phyloP scores from a whole-genome alignment of 345 rosid species.

The Brassica incana region DNA sequence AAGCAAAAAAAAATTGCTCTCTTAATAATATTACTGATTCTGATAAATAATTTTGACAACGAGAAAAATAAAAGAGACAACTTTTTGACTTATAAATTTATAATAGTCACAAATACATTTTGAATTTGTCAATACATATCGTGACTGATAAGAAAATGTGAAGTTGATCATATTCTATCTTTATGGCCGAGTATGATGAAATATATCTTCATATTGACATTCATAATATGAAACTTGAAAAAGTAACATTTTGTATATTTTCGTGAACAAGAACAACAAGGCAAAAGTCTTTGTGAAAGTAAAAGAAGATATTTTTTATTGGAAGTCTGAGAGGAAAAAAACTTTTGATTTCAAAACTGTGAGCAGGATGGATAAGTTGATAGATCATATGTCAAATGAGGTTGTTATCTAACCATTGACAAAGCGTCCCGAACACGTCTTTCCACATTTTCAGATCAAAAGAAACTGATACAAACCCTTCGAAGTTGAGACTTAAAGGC shows the following conservation, averaged over 20 bases:
- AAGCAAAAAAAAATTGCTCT: no score
- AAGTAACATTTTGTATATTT: conserved; percentile 20
- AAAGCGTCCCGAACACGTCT: conserved; percentile 24
- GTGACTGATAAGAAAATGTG: no score
- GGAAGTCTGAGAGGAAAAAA: neutral
- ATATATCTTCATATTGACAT: neutral
- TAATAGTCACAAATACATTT: neutral
- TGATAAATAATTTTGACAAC: neutral
- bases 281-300: conserved; percentile 19
- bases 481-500: conserved; percentile 3
- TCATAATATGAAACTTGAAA: neutral
- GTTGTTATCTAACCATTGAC: conserved; percentile 24
- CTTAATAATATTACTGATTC: neutral
- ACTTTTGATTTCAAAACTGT: neutral
- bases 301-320: neutral
- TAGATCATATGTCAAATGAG: conserved; percentile 5
- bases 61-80: neutral
- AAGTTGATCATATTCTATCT: neutral
- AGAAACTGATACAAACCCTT: neutral
- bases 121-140: no score
- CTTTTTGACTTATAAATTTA: neutral
- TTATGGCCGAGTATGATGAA: neutral
- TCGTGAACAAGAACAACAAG: neutral
- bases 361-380: conserved; percentile 1
- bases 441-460: conserved; percentile 5